Evolutionary conservation across 2,329 filamentous ascomycete genomes (phyloP), one percentile per base, ranked within the genome.

Genomic region (Tolypocladium guangdongense): DNA sequence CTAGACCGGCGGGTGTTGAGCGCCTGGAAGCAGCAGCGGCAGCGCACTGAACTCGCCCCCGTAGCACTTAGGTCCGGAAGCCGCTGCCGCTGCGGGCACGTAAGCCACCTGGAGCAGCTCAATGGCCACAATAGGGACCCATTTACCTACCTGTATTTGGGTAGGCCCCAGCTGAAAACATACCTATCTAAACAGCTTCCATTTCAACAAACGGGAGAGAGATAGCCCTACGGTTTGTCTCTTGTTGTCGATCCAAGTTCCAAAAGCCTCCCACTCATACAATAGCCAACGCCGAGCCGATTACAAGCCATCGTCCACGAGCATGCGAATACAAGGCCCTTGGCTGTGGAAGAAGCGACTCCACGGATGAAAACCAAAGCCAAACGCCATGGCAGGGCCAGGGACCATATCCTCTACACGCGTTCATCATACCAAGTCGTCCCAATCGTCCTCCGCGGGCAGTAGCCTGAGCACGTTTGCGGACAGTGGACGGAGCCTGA

Each of bases 371-470:
- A 18, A 33, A 33, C 12, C 10, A 16, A 3, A 10, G 16, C 16
- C 16, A 45, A 18, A n/a, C 8, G 24, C 18, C 43, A 30, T 30
- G 16, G 41, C 2, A 11, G 24, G 18, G 41, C 11, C 16, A n/a
- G 14, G 14, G 41, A 1, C 24, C 41, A 27, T 22, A 16, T 16
- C 11, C 2, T 12, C 14, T 12, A 30, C 14, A 20, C 24, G 18
- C 10, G 18, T 49, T 24, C 11, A 32, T 52, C 39, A 61, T 14
- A 56, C 14, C 52, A 60, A 33, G 50, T 62, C 58, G 52, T 60
- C 58, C 58, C 57, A 56, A 49, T 59, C 59, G 57, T 57, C 56
- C 27, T 46, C 52, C 20, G 35, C 12, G 16, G 49, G 47, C 20
- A 38, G 30, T 22, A 43, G 22, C 36, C 41, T 10, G 1, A 41